phyloP scores from a whole-genome alignment of 202 grass and related monocot genomes.

The Carex sylvatica region DNA sequence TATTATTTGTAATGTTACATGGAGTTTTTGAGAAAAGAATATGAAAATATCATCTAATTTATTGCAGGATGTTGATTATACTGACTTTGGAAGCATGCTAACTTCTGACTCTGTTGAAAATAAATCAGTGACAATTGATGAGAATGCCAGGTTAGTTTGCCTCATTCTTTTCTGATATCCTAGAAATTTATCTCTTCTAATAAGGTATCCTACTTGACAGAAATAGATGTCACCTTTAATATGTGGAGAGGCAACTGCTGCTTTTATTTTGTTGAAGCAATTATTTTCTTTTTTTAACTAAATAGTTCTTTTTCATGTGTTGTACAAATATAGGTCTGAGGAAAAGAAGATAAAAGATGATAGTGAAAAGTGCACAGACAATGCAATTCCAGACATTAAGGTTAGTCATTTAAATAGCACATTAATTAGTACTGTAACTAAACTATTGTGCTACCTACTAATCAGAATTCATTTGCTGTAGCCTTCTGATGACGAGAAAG shows the following conservation, averaged over 20 bases:
- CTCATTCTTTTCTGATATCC: neutral
- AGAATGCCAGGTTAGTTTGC: conserved; percentile 8
- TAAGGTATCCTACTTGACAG: conserved; percentile 7
- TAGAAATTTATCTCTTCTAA: neutral
- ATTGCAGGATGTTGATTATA: conserved; percentile 19
- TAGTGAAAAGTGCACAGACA: conserved; percentile 31
- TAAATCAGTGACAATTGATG: conserved; percentile 16
- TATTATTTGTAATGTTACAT: neutral
- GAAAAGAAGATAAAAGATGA: conserved; percentile 46
- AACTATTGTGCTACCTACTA: neutral
- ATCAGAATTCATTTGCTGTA: conserved; percentile 18
- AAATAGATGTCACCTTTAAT: neutral
- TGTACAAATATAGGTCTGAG: conserved; percentile 40
- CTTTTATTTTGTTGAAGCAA: neutral
- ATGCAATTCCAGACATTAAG: conserved; percentile 35
- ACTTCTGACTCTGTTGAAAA: conserved; percentile 10
- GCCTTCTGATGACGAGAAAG: conserved; percentile 34
- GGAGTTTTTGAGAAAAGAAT: conserved; percentile 8
- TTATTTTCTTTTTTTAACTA: conserved; percentile 1
- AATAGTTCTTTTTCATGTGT: conserved; percentile 5
- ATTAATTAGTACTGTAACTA: neutral
- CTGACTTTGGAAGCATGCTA: neutral
- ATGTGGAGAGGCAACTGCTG: neutral
- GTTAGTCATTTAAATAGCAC: conserved; percentile 35
- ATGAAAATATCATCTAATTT: neutral